These are phyloP conservation scores for Fragaria nilgerrensis DNA, from an alignment of 306 rosid genomes.

Conservation along the genomic window DNA sequence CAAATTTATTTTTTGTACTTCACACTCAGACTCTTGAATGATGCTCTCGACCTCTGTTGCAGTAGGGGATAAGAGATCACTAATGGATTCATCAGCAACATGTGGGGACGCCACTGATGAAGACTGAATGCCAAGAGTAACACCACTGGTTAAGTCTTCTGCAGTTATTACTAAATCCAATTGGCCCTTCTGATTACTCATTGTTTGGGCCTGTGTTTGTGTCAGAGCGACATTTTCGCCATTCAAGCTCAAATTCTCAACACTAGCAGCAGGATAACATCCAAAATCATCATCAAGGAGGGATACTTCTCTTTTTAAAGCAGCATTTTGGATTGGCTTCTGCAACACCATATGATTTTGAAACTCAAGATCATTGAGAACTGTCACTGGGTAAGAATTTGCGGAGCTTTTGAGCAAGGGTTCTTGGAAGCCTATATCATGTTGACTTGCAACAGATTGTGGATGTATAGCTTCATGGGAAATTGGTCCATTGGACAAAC, in stretches of 20 bases:
- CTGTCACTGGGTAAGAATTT: slow-evolving; percentile 33
- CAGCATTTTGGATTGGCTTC: slow-evolving; percentile 32
- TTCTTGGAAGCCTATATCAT: slow-evolving; percentile 32
- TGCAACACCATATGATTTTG: slow-evolving; percentile 26
- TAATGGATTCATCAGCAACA: slow-evolving; percentile 32
- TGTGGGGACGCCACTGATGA: slow-evolving; percentile 6
- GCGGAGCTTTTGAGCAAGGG: slow-evolving; percentile 28
- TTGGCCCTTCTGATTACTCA: background rate
- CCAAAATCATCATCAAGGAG: slow-evolving; percentile 45
- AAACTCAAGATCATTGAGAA: slow-evolving; percentile 30
- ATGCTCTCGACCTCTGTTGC: slow-evolving; percentile 47
- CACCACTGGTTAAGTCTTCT: slow-evolving; percentile 26
- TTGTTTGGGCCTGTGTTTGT: slow-evolving; percentile 16
- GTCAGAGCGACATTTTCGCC: slow-evolving; percentile 22
- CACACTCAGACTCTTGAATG: slow-evolving; percentile 49
- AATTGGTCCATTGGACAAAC: slow-evolving; percentile 33
- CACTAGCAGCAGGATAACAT: slow-evolving; percentile 31
- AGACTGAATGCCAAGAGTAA: slow-evolving; percentile 29
- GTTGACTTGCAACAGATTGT: slow-evolving; percentile 34
- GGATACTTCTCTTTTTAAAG: slow-evolving; percentile 34
- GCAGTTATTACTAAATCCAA: slow-evolving; percentile 23
- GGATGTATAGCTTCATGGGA: slow-evolving; percentile 31
- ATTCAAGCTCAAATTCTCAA: slow-evolving; percentile 37
- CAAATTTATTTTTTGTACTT: slow-evolving; percentile 40
- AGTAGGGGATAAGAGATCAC: slow-evolving; percentile 40